A percentile compares a stretch with the other conserved stretches of the same genome.
These are phyloP conservation scores for Acanthamoeba lenticulata DNA, from an alignment of 208 protist genomes.

Conservation along the genomic window DNA sequence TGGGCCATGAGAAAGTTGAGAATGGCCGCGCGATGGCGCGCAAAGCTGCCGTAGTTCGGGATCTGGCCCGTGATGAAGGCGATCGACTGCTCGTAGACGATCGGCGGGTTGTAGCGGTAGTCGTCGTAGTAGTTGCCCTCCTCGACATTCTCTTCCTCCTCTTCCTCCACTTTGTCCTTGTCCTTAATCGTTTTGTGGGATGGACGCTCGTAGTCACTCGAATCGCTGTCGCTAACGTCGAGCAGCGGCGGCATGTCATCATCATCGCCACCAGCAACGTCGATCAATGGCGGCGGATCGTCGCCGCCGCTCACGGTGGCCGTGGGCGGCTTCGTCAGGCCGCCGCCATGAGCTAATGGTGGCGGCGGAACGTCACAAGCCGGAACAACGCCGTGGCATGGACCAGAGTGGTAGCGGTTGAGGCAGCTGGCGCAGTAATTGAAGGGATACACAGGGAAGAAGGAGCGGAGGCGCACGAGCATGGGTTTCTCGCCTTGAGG, in stretches of 20 bases:
- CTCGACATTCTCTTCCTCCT: too few relatives aligned
- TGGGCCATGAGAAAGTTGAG: not conserved
- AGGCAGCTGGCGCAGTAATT: not conserved
- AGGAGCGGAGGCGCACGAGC: not conserved
- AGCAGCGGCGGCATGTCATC: not conserved
- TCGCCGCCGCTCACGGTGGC: not conserved
- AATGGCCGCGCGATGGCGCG: not conserved
- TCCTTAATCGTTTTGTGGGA: too few relatives aligned
- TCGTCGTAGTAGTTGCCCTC: constrained; percentile 32
- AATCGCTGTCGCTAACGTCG: not conserved
- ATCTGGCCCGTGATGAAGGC: not conserved
- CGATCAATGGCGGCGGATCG: not conserved
- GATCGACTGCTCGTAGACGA: not conserved
- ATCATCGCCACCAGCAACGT: not conserved
- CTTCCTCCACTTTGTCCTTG: too few relatives aligned
- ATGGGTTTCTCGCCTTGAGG: not conserved
- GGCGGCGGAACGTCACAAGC: not conserved
- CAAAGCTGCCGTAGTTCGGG: not conserved
- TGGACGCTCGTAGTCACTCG: not conserved
- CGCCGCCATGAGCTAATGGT: not conserved
- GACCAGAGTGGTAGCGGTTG: not conserved
- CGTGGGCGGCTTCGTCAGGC: not conserved
- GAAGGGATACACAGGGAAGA: not conserved
- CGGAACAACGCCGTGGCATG: not conserved
- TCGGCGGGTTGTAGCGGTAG: not conserved